A percentile compares a stretch with the other conserved stretches of the same genome.
Evolutionary conservation across 345 rosid genomes (phyloP).

Genomic region (Eutrema heterophyllum): DNA sequence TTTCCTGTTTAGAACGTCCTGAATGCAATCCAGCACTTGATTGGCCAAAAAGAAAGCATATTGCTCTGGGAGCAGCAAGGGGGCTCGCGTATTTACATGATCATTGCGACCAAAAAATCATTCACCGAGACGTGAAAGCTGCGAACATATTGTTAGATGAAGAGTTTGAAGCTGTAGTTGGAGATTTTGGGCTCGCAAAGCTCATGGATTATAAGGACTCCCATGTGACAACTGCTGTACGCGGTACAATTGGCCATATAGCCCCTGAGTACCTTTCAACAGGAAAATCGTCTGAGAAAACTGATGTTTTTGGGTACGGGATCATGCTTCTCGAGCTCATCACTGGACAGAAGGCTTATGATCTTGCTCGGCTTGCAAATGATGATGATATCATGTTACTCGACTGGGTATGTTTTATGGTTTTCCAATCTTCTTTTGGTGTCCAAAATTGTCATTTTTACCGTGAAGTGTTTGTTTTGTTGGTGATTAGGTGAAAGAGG

Average conservation of each 20-base stretch:
- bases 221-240: constrained; percentile 91
- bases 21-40: constrained; percentile 49
- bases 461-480: neutral
- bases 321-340: constrained; percentile 97
- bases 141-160: constrained; percentile 92
- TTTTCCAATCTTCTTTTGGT: neutral
- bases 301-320: constrained; percentile 98
- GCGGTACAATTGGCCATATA: constrained; percentile 97
- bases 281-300: constrained; percentile 90
- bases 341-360: constrained; percentile 90
- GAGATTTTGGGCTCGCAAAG: constrained; percentile 93
- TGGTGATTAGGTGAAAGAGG: constrained; percentile 71
- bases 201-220: constrained; percentile 91
- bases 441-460: neutral
- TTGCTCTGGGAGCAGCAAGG: constrained; percentile 82
- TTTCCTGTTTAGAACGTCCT: constrained; percentile 45
- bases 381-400: constrained; percentile 95
- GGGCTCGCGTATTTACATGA: constrained; percentile 93
- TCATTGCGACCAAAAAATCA: constrained; percentile 90
- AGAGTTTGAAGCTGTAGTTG: constrained; percentile 93
- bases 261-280: constrained; percentile 95
- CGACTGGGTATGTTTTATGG: constrained; percentile 64
- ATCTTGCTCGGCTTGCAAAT: constrained; percentile 94
- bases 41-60: constrained; percentile 68
- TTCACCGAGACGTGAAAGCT: constrained; percentile 96